A percentile compares a stretch with the other conserved stretches of the same genome.
These are phyloP conservation scores for Candolleomyces efflorescens DNA, from an alignment of 768 basidiomycete species.

Conservation along the genomic window DNA sequence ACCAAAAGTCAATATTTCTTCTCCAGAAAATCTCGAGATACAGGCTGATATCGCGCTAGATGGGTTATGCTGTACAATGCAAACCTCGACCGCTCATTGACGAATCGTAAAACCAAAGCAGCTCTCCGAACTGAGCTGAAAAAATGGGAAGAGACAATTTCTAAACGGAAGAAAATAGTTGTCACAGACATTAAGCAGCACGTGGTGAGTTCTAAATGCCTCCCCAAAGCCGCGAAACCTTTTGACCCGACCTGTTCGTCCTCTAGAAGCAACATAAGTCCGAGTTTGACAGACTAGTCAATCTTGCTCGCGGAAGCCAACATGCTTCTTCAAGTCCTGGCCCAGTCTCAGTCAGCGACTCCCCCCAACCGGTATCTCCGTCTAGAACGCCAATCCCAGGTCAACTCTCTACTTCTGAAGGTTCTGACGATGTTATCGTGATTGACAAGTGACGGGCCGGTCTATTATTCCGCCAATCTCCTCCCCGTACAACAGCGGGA, in stretches of 20 bases:
- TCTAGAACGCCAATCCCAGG: background rate
- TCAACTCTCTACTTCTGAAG: slow-evolving; percentile 3
- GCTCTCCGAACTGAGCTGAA: slow-evolving; percentile 52
- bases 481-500: no score
- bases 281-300: background rate
- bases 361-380: background rate
- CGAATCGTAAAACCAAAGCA: slow-evolving; percentile 39
- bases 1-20: slow-evolving; percentile 45
- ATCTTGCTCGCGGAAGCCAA: background rate
- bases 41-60: slow-evolving; percentile 26
- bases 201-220: background rate
- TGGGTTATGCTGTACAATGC: slow-evolving; percentile 71
- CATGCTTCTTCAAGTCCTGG: background rate
- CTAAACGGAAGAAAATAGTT: slow-evolving; percentile 37
- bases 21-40: background rate
- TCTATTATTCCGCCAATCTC: background rate
- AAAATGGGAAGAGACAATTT: slow-evolving; percentile 51
- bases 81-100: slow-evolving; percentile 54
- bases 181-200: slow-evolving; percentile 26
- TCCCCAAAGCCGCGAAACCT: background rate
- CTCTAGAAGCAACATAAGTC: slow-evolving; percentile 2
- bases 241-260: background rate
- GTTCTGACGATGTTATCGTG: slow-evolving; percentile 24
- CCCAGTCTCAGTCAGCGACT: background rate
- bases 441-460: slow-evolving; percentile 22